Conservation (phyloP, 805 yeast genomes). For the Yarrowia sp. region DNA sequence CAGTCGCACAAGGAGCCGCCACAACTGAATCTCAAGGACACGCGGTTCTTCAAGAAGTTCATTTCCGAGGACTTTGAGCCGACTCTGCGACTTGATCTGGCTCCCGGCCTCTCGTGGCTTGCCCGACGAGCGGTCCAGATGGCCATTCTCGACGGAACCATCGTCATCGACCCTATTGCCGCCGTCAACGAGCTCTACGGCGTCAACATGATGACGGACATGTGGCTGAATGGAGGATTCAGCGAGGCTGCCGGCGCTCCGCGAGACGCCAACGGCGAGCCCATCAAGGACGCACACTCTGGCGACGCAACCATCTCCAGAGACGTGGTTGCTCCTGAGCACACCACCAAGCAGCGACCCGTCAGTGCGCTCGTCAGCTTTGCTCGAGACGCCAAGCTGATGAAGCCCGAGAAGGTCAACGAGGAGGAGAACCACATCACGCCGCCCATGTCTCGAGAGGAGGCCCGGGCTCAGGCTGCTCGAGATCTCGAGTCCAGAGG, state of each 20-base stretch:
- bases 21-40: conserved; percentile 43
- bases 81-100: conserved; percentile 57
- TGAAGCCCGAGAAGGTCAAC: not conserved
- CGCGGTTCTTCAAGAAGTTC: conserved; percentile 61
- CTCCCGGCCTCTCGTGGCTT: conserved; percentile 64
- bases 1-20: conserved; percentile 19
- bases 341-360: conserved; percentile 17
- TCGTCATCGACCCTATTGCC: conserved; percentile 80
- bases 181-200: conserved; percentile 63
- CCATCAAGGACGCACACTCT: conserved; percentile 12
- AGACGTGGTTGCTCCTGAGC: conserved; percentile 2
- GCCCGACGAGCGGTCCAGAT: conserved; percentile 60
- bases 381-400: conserved; percentile 15
- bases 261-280: conserved; percentile 16
- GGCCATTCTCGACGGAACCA: conserved; percentile 74
- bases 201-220: conserved; percentile 15
- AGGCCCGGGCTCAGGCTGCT: not conserved
- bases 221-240: conserved; percentile 24
- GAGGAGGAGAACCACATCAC: conserved; percentile 5
- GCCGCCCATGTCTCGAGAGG: conserved; percentile 15
- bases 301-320: conserved; percentile 4
- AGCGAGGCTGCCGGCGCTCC: conserved; percentile 19
- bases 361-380: conserved; percentile 4
- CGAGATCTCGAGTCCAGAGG: conserved; percentile 15
- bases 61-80: conserved; percentile 80